Evolutionary conservation across 2,329 filamentous ascomycete genomes (phyloP), one percentile per base, ranked within the genome.

Genomic region (Corynespora cassiicola): DNA sequence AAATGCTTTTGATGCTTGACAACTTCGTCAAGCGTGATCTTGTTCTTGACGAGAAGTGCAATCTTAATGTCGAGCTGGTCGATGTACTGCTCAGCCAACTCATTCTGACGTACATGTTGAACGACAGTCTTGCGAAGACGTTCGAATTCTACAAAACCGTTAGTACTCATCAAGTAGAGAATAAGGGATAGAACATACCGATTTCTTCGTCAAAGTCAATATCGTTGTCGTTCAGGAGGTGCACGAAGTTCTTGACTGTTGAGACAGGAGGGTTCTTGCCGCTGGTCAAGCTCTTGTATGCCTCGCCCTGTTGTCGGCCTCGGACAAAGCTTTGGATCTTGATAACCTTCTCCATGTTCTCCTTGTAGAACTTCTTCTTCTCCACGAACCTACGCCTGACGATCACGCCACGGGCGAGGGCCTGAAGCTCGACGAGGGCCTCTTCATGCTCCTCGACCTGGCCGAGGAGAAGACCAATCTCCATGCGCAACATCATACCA

Each of bases 1-100:
- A 94, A 96, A 66, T 96, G 95, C 74, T 87, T 92, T 63, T 99
- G 94, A 64, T 97, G 94, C 58, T 90, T 90, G 38, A 99, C 88
- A 18, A 99, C 94, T 71, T 99, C 95, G 62, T 99, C 94, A 4
- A 99, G 79, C 0, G 94, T 97, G 61, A 99, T 99, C 71, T 99
- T 99, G 80, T 99, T 99, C 79, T 97, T 97, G 58, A 99, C 94
- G 12, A 99, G 79, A 3, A 99, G 80, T 1, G 94, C 94, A 66
- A 99, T 99, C 74, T 99, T 99, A 76, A 99, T 96, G 63, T 99
- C 95, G 22, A 99, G 81, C 65, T 99, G 94, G 58, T 96, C 91
- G 54, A 99, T 96, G 63, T 99, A 99, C 65, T 96, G 90, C 71
- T 99, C 94, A 24, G 95, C 83, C 75, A 95, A 85, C 71, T 99